phyloP scores from a whole-genome alignment of 768 basidiomycete genomes.

The Rhodotorula babjevae region DNA sequence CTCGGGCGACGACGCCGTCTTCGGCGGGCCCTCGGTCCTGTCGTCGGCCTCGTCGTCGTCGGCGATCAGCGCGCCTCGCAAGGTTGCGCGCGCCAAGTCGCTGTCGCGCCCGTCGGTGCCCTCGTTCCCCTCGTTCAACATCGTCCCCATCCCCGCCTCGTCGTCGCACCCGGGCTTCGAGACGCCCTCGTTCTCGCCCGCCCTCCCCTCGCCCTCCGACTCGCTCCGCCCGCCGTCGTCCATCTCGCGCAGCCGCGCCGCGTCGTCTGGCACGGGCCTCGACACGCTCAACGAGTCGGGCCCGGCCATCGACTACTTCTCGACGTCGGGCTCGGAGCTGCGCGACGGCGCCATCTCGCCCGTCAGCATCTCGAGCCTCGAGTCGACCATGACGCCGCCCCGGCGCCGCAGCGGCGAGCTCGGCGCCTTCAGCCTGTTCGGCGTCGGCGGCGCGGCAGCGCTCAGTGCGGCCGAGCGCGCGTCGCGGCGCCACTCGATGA shows the following conservation, averaged over 20 bases:
- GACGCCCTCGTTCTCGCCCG: constrained; percentile 28
- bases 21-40: constrained; percentile 20
- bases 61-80: constrained; percentile 4
- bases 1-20: constrained; percentile 29
- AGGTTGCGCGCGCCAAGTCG: constrained; percentile 22
- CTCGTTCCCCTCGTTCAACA: constrained; percentile 24
- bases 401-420: not conserved
- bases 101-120: constrained; percentile 31
- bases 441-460: not conserved
- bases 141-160: constrained; percentile 27
- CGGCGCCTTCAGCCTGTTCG: constrained; percentile 17
- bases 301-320: constrained; percentile 34
- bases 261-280: not conserved
- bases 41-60: not conserved
- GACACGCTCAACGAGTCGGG: constrained; percentile 10
- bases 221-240: not conserved
- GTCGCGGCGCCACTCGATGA: constrained; percentile 25
- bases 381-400: constrained; percentile 15
- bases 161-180: constrained; percentile 34
- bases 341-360: constrained; percentile 9
- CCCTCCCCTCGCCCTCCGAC: not conserved
- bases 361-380: not conserved
- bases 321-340: constrained; percentile 11
- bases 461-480: not conserved
- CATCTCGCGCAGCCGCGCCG: constrained; percentile 3